Evolutionary conservation across 345 rosid species (phyloP).

Genomic region (Ceriops zippeliana): DNA sequence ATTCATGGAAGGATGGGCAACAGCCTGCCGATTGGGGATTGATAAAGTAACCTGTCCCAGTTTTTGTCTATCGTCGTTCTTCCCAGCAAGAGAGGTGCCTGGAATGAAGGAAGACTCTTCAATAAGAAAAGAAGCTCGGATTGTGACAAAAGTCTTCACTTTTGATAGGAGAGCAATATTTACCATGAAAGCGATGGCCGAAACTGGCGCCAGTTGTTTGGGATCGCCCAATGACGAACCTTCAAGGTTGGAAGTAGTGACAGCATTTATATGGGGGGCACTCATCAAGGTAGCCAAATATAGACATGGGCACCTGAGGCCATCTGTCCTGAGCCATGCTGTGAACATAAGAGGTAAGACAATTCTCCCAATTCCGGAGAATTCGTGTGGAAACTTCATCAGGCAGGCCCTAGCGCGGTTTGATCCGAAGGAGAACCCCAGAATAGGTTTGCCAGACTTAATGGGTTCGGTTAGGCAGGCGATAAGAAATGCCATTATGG

Average conservation of each 20-base stretch:
- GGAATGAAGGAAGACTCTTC: neutral
- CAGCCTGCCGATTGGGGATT: constrained; percentile 5
- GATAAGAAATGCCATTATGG: constrained; percentile 6
- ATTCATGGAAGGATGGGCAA: constrained; percentile 13
- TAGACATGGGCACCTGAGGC: constrained; percentile 17
- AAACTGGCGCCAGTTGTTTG: neutral
- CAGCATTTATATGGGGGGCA: constrained; percentile 34
- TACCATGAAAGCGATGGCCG: constrained; percentile 6
- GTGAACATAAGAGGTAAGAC: constrained; percentile 14
- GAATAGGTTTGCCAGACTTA: constrained; percentile 11
- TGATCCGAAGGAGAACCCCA: neutral
- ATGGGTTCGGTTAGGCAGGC: constrained; percentile 24
- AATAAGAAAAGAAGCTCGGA: constrained; percentile 7
- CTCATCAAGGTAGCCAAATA: constrained; percentile 4
- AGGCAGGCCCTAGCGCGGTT: neutral
- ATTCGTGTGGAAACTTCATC: constrained; percentile 11
- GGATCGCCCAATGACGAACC: constrained; percentile 18
- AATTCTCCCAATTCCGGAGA: constrained; percentile 11
- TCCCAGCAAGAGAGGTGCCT: constrained; percentile 3
- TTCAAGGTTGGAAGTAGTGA: constrained; percentile 38
- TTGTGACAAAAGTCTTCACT: constrained; percentile 28
- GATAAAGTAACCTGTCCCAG: neutral
- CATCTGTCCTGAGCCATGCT: constrained; percentile 3
- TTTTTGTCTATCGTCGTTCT: neutral
- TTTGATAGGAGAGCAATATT: constrained; percentile 11